These are phyloP conservation scores for Sporodiniella umbellata DNA, from an alignment of 371 early-diverging fungal genomes.

Conservation along the genomic window DNA sequence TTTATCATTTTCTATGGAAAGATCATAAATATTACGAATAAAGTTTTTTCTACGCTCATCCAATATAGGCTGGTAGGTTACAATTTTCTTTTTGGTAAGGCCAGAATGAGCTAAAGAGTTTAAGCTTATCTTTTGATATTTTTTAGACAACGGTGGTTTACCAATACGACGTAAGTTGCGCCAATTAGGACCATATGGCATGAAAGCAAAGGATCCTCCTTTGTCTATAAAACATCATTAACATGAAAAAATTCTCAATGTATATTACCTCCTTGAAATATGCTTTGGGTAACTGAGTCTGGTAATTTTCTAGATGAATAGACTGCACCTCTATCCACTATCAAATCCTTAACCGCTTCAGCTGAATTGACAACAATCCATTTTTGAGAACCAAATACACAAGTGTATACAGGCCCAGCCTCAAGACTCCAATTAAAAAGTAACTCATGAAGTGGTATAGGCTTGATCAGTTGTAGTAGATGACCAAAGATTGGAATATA, in stretches of 20 bases:
- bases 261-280: constrained; percentile 43
- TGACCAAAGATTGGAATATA: constrained; percentile 42
- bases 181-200: constrained; percentile 43
- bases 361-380: constrained; percentile 43
- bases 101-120: constrained; percentile 29
- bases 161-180: constrained; percentile 39
- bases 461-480: constrained; percentile 20
- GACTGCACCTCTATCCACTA: constrained; percentile 33
- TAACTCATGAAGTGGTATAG: constrained; percentile 27
- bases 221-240: constrained; percentile 17
- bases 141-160: constrained; percentile 7
- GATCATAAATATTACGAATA: constrained; percentile 12
- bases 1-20: background rate
- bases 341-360: constrained; percentile 31
- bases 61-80: constrained; percentile 36
- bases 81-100: constrained; percentile 34
- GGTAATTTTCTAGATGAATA: constrained; percentile 47
- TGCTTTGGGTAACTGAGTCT: constrained; percentile 28
- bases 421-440: constrained; percentile 36
- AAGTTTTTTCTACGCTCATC: constrained; percentile 21
- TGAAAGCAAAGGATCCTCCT: constrained; percentile 48
- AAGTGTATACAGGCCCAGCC: constrained; percentile 39
- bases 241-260: no score
- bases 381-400: constrained; percentile 33
- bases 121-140: background rate